phyloP scores from a whole-genome alignment of 2,329 filamentous ascomycete species.

The Elsinoe necatrix region DNA sequence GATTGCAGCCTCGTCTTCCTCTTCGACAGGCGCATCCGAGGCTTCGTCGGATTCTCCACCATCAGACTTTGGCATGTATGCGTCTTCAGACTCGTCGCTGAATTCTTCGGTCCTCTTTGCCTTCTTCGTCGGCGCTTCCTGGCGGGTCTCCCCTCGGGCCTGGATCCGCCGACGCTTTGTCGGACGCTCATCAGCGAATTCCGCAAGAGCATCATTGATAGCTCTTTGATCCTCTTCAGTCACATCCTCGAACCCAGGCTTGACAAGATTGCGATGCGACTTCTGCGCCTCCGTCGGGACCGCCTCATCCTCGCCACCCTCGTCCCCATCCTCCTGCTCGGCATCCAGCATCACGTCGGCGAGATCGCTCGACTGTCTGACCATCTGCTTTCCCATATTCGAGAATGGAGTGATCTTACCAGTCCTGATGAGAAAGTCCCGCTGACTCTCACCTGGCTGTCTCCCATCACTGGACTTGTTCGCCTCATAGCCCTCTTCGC shows the following conservation, averaged over 20 bases:
- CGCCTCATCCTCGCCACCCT: constrained; percentile 32
- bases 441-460: constrained; percentile 69
- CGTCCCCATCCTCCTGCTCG: constrained; percentile 58
- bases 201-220: constrained; percentile 15
- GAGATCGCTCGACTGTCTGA: constrained; percentile 58
- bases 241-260: constrained; percentile 39
- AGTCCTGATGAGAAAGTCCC: constrained; percentile 86
- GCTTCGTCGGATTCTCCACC: constrained; percentile 31
- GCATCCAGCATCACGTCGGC: constrained; percentile 73
- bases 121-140: constrained; percentile 17
- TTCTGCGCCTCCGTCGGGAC: constrained; percentile 28
- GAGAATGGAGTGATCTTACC: constrained; percentile 97
- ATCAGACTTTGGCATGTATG: constrained; percentile 34
- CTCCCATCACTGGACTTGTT: constrained; percentile 36
- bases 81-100: constrained; percentile 33
- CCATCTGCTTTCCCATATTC: constrained; percentile 58
- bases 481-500: constrained; percentile 32
- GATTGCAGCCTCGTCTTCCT: constrained; percentile 33
- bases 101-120: constrained; percentile 18
- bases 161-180: constrained; percentile 36
- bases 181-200: constrained; percentile 32
- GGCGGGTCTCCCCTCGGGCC: constrained; percentile 20
- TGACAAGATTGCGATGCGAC: constrained; percentile 42
- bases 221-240: constrained; percentile 22
- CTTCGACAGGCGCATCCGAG: constrained; percentile 23